phyloP scores from a whole-genome alignment of 352 stramenopile species.

The Phytophthora meadii region DNA sequence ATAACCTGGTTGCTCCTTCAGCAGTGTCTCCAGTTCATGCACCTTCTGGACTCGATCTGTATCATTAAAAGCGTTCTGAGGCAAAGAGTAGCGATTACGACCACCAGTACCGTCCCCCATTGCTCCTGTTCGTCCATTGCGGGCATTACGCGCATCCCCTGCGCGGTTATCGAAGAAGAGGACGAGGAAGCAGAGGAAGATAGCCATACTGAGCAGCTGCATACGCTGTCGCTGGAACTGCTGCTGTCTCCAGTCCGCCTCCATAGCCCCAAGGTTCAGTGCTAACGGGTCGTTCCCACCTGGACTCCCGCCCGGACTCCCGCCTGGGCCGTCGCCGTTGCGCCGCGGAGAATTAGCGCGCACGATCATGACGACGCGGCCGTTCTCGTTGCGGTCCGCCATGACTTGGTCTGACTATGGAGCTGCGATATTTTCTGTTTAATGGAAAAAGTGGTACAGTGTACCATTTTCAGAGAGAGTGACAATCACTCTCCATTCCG shows the following conservation, averaged over 20 bases:
- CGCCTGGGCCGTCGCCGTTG: conserved; percentile 10
- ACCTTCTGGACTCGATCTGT: conserved; percentile 61
- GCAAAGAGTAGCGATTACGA: conserved; percentile 49
- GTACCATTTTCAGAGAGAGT: too few species aligned
- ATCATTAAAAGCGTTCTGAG: conserved; percentile 66
- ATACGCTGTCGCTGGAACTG: conserved; percentile 90
- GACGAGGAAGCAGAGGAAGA: conserved; percentile 89
- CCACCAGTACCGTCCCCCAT: conserved; percentile 22
- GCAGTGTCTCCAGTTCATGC: conserved; percentile 54
- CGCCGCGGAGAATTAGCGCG: conserved; percentile 66
- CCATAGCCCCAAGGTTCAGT: conserved; percentile 70
- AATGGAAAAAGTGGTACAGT: too few species aligned
- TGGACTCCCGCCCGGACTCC: conserved; percentile 17
- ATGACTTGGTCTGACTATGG: conserved; percentile 29
- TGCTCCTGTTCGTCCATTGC: conserved; percentile 14
- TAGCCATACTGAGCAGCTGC: conserved; percentile 88
- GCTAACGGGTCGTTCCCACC: conserved; percentile 34
- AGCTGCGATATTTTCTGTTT: not conserved
- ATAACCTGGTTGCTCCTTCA: conserved; percentile 61
- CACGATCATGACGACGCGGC: conserved; percentile 85
- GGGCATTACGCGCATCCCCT: conserved; percentile 45
- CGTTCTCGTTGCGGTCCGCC: conserved; percentile 48
- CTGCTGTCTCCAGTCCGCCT: conserved; percentile 84
- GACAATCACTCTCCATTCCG: conserved; percentile 2
- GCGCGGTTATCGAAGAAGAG: conserved; percentile 87